Evolutionary conservation across 2,329 filamentous ascomycete species (phyloP), one percentile per base, ranked within the genome.

Genomic region (Penicillium sp.): DNA sequence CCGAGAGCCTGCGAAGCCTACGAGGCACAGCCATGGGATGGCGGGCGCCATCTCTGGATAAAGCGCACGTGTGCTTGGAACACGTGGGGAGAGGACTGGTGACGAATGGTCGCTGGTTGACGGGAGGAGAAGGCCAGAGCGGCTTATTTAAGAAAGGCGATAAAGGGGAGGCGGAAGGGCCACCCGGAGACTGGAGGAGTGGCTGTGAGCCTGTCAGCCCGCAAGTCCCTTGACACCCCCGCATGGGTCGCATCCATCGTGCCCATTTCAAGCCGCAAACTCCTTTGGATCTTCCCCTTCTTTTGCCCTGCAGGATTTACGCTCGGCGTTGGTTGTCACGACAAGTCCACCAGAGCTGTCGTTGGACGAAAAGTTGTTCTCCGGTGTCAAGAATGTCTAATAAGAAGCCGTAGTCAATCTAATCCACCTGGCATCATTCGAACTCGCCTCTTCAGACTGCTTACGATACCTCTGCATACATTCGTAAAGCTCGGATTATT

Each of bases 21-120:
- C 10, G 30, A 28, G 51, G 38, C 33, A 26, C 19, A 40, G 35
- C 51, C 7, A 38, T 14, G 35, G 6, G 51, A 52, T 25, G 26
- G 35, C 19, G 33, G 4, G 35, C 51, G 33, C 51, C 51, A 28
- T 52, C 51, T 52, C 35, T 19, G 51, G 51, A 52, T 52, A 52
- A 25, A 38, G 10, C 35, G 35, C 51, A 52, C 51, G 51, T 52
- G 51, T 52, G 38, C 16, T 16, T 16, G 25, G 38, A n/a, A 26
- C 52, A 55, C 52, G 52, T 55, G 52, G 37, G 10, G 26, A 7
- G 14, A 16, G 38, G 52, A 52, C 30, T 52, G 49, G 49, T 16
- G 30, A 52, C 8, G 16, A 7, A 40, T 25, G 14, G 25, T 30
- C 22, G 35, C 30, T 37, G 35, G 28, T 16, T 53, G 16, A 33